phyloP scores from a whole-genome alignment of 768 basidiomycete genomes.

The Lepiota subincarnata region DNA sequence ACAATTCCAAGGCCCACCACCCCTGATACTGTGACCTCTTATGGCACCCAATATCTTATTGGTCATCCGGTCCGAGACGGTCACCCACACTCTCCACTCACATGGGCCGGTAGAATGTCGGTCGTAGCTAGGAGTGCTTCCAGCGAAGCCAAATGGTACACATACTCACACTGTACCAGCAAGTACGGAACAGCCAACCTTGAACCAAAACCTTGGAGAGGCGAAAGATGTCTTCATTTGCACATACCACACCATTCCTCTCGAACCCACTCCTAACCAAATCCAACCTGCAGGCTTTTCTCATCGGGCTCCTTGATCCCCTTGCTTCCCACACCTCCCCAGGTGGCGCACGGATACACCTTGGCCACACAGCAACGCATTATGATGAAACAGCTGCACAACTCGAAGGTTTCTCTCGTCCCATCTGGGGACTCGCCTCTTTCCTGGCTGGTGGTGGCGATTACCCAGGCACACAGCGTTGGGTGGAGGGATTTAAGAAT shows the following conservation, averaged over 20 bases:
- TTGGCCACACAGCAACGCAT: constrained; percentile 61
- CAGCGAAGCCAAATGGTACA: no score
- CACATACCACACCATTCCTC: constrained; percentile 39
- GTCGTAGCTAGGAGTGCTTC: no score
- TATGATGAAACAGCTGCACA: constrained; percentile 71
- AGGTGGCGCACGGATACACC: constrained; percentile 66
- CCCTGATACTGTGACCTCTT: no score
- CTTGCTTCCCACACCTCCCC: constrained; percentile 67
- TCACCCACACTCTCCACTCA: no score
- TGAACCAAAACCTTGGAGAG: no score
- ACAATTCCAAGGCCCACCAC: no score
- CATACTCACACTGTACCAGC: no score
- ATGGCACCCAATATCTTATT: no score
- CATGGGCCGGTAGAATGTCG: no score
- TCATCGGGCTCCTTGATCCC: constrained; percentile 58
- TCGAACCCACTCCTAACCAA: constrained; percentile 61
- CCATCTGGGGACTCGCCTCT: constrained; percentile 71
- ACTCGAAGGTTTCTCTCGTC: constrained; percentile 73
- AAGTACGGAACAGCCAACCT: no score
- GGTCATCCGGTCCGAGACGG: no score
- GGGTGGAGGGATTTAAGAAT: constrained; percentile 61
- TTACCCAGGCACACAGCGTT: constrained; percentile 55
- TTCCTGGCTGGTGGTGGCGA: constrained; percentile 60
- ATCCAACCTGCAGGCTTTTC: constrained; percentile 53
- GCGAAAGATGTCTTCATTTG: constrained; percentile 22